Base-by-base conservation (phyloP, 2,329 filamentous ascomycete species). In the Trichoderma lentiforme region DNA sequence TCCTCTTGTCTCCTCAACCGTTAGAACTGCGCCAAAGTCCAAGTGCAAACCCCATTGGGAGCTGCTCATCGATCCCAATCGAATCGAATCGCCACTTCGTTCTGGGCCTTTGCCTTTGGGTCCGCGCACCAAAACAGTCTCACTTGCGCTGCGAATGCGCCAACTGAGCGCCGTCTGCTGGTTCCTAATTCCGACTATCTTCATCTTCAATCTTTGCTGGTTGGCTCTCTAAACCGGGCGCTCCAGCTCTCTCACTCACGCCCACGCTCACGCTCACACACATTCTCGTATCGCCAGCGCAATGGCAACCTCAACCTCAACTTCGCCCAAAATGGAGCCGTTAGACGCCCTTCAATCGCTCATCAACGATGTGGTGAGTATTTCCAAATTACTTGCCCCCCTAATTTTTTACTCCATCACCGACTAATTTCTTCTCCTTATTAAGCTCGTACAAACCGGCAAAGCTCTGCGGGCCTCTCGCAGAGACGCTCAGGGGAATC, bases 381-480 rank as follows among this genome's bases (percentile, higher is more conserved):
- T 53, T 62, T 56, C 6, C 5, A 14, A 15, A 7, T n/a, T 43
- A 14, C 24, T 14, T 21, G 11, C 11, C 11, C 18, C 53, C n/a
- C 51, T 3, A 3, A 36, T 24, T 14, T 26, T 12, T 30, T 66
- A 73, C 4, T n/a, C 28, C n/a, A 1, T 62, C 21, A n/a, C 39
- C 72, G 34, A 74, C 39, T n/a, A 63, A 47, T 4, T n/a, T 6
- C 24, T 75, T 62, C 24, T 74, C 63, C 53, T 30, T 12, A 30
- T 53, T 39, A 51, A 90, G 88, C 84, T 90, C 30, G 82, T 90
- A 15, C 86, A 90, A 77, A 87, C 86, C 2, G 88, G 87, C 18
- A 90, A 88, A 77, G 86, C 87, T 21, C 80, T 90, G 14, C 86
- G 83, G 63, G 80, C 84, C 2, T 84, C 84, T 47, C 80, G 81